A percentile compares a stretch with the other conserved stretches of the same genome.
phyloP scores from a whole-genome alignment of 176 grass and related monocot genomes.

The Aegilops bicornis region DNA sequence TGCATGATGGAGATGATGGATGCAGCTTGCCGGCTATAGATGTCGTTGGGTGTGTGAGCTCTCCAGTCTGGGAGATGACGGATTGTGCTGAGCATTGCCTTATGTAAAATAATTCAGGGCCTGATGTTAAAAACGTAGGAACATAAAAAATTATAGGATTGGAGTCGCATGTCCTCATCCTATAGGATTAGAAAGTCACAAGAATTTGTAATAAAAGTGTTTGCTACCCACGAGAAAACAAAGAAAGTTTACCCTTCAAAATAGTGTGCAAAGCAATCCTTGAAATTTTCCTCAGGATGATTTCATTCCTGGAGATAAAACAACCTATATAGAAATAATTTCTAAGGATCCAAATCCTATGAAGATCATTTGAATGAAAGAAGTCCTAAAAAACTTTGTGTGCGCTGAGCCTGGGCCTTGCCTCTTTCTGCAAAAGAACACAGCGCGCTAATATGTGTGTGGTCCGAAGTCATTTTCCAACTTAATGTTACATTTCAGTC shows the following conservation, averaged over 20 bases:
- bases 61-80: not conserved
- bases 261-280: not conserved
- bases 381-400: not conserved
- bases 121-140: too few species aligned
- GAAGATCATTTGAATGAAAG: not conserved
- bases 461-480: not conserved
- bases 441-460: not conserved
- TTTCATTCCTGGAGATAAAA: not conserved
- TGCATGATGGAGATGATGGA: not conserved
- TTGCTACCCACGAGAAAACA: not conserved
- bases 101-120: not conserved
- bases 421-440: not conserved
- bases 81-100: not conserved
- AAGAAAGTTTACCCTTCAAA: not conserved
- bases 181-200: not conserved
- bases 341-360: not conserved
- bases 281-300: not conserved
- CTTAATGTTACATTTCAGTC: not conserved
- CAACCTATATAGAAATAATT: not conserved
- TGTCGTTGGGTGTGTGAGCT: not conserved
- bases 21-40: not conserved
- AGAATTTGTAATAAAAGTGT: not conserved
- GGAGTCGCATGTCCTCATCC: too few species aligned
- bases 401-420: not conserved
- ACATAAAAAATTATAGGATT: too few species aligned